Evolutionary conservation across 164 flowering plant species (phyloP).

Genomic region (Buxus sempervirens): DNA sequence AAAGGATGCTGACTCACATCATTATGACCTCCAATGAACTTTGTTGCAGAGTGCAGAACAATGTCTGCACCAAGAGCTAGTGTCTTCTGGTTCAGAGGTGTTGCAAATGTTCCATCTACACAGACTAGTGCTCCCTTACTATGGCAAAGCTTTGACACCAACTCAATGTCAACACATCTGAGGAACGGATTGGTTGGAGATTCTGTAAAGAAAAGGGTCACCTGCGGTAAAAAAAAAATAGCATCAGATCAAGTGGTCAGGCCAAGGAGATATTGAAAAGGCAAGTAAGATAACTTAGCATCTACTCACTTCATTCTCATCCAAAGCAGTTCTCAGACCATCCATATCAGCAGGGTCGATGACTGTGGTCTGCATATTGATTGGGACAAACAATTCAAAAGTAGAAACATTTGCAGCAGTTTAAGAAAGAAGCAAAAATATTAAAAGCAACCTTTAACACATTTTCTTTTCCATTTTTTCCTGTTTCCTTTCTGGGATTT

Average conservation of each 20-base stretch:
- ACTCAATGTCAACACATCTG: constrained; percentile 82
- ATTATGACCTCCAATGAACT: constrained; percentile 85
- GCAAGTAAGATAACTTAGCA: constrained; percentile 3
- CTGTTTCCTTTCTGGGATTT: too few relatives aligned
- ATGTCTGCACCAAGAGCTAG: constrained; percentile 94
- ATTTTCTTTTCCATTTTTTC: too few relatives aligned
- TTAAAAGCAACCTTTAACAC: neutral
- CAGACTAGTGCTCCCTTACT: constrained; percentile 79
- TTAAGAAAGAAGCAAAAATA: neutral
- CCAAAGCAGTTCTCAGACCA: constrained; percentile 65
- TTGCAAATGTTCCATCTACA: constrained; percentile 94
- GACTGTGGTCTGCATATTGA: constrained; percentile 68
- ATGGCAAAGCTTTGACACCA: constrained; percentile 91
- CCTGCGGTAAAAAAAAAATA: constrained; percentile 42
- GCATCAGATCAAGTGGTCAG: neutral
- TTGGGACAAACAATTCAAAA: constrained; percentile 2
- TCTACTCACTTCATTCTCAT: constrained; percentile 61
- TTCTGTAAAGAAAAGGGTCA: constrained; percentile 89
- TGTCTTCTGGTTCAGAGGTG: constrained; percentile 94
- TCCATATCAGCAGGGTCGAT: constrained; percentile 88
- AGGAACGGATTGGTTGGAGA: constrained; percentile 98
- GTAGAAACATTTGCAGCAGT: neutral
- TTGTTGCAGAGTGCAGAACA: constrained; percentile 91
- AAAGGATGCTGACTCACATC: constrained; percentile 46
- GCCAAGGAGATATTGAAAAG: constrained; percentile 6